Conservation (phyloP, 148 eudicot genomes). For the Oxyria digyna region DNA sequence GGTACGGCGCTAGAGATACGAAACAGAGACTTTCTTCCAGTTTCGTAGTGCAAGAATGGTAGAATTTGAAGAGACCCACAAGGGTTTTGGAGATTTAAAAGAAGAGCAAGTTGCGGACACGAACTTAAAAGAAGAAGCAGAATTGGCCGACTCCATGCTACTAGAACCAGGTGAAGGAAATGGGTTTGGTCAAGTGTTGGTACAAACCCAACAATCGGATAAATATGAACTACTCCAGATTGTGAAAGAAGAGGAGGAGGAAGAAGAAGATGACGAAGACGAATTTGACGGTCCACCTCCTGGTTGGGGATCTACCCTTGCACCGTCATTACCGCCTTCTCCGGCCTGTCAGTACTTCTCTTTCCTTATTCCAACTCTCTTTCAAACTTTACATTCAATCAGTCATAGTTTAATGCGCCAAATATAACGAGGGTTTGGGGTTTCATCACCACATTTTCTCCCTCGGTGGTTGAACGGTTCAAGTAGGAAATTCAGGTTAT, state of each 20-base stretch:
- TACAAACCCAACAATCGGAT: too few species aligned
- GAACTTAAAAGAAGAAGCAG: too few species aligned
- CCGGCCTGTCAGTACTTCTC: background rate
- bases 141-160: too few species aligned
- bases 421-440: background rate
- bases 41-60: too few species aligned
- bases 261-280: constrained; percentile 8
- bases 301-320: constrained; percentile 10
- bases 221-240: too few species aligned
- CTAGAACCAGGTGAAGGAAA: too few species aligned
- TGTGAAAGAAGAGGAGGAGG: background rate
- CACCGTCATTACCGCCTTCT: background rate
- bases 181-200: too few species aligned
- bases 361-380: background rate
- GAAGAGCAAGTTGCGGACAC: too few species aligned
- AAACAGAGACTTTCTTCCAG: too few species aligned
- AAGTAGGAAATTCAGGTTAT: background rate
- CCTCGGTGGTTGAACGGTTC: background rate
- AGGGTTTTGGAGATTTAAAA: too few species aligned
- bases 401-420: background rate
- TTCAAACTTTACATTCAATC: background rate
- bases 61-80: too few species aligned
- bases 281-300: constrained; percentile 17
- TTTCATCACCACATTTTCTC: background rate
- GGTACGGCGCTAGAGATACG: too few species aligned